Percentiles rank a stretch among this genome's conserved stretches.
These are phyloP conservation scores for Pythium aquatile DNA, from an alignment of 352 stramenopile genomes.

Conservation along the genomic window DNA sequence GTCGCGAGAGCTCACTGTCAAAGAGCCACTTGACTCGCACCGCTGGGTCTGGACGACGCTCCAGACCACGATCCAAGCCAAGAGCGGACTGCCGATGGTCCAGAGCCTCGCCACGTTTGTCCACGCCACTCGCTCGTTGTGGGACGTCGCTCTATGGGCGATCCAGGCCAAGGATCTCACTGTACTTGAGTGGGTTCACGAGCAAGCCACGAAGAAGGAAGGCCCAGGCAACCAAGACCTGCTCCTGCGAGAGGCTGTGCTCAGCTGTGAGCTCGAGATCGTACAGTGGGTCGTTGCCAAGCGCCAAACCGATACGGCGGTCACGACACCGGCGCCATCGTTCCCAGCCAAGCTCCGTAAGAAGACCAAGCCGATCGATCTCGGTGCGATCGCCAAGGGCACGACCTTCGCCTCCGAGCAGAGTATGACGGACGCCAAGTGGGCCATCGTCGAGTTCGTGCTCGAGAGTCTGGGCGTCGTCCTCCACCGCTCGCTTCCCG, in stretches of 20 bases:
- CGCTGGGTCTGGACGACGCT: conserved; percentile 21
- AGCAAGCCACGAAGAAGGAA: background rate
- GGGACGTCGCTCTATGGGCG: conserved; percentile 11
- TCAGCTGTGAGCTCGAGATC: conserved; percentile 20
- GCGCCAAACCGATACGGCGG: background rate
- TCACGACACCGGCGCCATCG: background rate
- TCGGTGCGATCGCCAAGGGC: conserved; percentile 12
- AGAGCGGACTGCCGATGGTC: background rate
- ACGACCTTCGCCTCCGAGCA: background rate
- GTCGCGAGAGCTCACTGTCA: background rate
- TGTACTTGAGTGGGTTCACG: conserved; percentile 10
- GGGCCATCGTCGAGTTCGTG: conserved; percentile 18
- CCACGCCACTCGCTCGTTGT: conserved; percentile 14
- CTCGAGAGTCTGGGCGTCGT: conserved; percentile 9
- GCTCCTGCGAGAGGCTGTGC: conserved; percentile 13
- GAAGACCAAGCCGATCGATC: conserved; percentile 11
- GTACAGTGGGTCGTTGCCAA: conserved; percentile 25
- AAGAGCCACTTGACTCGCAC: conserved; percentile 3
- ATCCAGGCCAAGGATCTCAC: conserved; percentile 10
- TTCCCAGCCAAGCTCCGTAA: background rate
- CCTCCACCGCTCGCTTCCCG: conserved; percentile 16
- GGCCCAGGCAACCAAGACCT: background rate
- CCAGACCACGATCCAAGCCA: background rate
- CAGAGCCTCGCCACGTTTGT: conserved; percentile 20
- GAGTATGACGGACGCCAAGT: conserved; percentile 2